Percentiles rank a stretch among this genome's conserved stretches.
phyloP scores from a whole-genome alignment of 176 grass and related monocot genomes.

The Elaeis guineensis region DNA sequence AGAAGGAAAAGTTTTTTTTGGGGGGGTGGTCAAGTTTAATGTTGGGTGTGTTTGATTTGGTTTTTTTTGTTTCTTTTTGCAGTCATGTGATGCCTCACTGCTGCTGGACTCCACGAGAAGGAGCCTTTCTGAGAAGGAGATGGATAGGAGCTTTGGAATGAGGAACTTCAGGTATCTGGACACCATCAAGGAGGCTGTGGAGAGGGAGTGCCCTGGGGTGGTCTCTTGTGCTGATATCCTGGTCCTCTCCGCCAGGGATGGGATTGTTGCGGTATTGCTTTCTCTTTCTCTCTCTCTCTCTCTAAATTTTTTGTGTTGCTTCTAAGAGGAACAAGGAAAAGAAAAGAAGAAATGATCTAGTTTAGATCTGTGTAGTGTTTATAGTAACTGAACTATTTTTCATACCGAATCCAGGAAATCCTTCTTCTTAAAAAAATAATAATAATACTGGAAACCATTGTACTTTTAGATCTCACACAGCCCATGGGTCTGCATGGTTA shows the following conservation, averaged over 20 bases:
- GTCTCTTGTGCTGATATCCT: conserved; percentile 40
- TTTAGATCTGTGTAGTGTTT: too few species aligned
- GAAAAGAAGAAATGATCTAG: too few species aligned
- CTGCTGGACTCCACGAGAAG: conserved; percentile 35
- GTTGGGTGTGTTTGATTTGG: neutral
- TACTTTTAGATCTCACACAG: too few species aligned
- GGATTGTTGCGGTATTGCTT: conserved; percentile 13
- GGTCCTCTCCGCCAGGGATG: conserved; percentile 29
- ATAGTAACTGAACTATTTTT: too few species aligned
- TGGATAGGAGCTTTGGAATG: conserved; percentile 32
- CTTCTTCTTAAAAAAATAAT: too few species aligned
- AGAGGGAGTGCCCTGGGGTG: conserved; percentile 36
- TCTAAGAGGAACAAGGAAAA: too few species aligned
- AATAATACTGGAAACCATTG: too few species aligned
- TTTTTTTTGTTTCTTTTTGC: conserved; percentile 1
- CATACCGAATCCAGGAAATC: too few species aligned
- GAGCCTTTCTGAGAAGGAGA: conserved; percentile 33
- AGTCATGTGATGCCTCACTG: conserved; percentile 40
- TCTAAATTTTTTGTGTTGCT: neutral
- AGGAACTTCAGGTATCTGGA: conserved; percentile 37
- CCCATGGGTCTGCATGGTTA: too few species aligned
- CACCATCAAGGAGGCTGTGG: conserved; percentile 38
- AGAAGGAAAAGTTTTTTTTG: too few species aligned
- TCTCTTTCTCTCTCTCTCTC: conserved; percentile 18
- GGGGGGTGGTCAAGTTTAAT: too few species aligned